Conservation (phyloP, 768 basidiomycete genomes). For the Agrocybe praecox region DNA sequence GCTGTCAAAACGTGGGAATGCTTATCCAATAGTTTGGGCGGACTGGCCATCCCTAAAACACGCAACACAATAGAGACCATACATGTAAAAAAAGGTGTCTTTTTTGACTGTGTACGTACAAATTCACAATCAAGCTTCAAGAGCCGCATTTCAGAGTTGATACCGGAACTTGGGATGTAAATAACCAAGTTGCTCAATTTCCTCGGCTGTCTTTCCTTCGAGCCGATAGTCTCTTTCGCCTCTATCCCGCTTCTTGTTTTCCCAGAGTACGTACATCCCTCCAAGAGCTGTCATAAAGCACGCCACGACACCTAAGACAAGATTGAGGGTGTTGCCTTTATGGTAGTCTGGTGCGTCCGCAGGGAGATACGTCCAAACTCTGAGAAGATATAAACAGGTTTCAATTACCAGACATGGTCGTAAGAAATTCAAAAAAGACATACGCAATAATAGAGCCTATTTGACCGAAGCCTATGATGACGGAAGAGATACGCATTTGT, state of each 20-base stretch:
- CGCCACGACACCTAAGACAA: slow-evolving; percentile 35
- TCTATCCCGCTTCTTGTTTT: slow-evolving; percentile 44
- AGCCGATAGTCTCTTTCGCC: slow-evolving; percentile 44
- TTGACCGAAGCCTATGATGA: slow-evolving; percentile 37
- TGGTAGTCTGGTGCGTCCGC: slow-evolving; percentile 47
- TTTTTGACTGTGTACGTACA: too few species aligned
- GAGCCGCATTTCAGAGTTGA: slow-evolving; percentile 27
- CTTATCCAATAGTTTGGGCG: too few species aligned
- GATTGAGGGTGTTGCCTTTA: slow-evolving; percentile 48
- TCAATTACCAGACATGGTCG: not conserved
- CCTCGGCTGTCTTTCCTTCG: slow-evolving; percentile 35
- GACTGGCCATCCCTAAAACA: too few species aligned
- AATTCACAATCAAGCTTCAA: too few species aligned
- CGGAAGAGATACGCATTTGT: not conserved
- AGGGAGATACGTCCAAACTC: slow-evolving; percentile 51
- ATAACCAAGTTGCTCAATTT: slow-evolving; percentile 43
- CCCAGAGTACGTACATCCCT: slow-evolving; percentile 38
- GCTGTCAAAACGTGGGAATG: too few species aligned
- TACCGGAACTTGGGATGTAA: slow-evolving; percentile 48
- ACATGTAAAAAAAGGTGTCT: too few species aligned
- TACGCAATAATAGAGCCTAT: slow-evolving; percentile 50
- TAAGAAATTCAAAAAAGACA: slow-evolving; percentile 9
- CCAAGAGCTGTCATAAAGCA: slow-evolving; percentile 31
- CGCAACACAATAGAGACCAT: too few species aligned
- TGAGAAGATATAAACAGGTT: slow-evolving; percentile 12